These are phyloP conservation scores for Chlorella sp. DNA, from an alignment of 139 green algal species.

Conservation along the genomic window DNA sequence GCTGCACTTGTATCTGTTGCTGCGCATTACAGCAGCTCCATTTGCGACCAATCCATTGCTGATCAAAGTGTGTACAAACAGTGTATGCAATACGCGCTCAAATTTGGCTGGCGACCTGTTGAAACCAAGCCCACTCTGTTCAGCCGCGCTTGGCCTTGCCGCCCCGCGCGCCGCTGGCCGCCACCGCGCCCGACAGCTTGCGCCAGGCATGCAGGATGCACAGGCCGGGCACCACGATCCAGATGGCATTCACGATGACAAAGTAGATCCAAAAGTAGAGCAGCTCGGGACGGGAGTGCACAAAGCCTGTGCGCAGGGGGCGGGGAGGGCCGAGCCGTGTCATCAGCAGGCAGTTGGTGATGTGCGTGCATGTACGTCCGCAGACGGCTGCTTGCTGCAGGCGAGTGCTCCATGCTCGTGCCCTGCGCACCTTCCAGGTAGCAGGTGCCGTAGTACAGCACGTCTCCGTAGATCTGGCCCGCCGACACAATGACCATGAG, in stretches of 20 bases:
- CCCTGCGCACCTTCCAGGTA: conserved; percentile 66
- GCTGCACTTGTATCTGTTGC: no score
- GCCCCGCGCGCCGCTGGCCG: neutral
- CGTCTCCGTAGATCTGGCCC: conserved; percentile 91
- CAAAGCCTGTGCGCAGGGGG: conserved; percentile 42
- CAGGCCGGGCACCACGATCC: conserved; percentile 70
- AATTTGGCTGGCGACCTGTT: no score
- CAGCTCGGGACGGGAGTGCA: conserved; percentile 72
- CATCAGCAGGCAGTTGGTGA: neutral
- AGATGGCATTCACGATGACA: conserved; percentile 78
- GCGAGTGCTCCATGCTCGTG: neutral
- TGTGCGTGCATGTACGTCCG: no score
- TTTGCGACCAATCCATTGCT: no score
- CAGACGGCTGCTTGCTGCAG: no score
- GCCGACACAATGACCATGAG: conserved; percentile 79
- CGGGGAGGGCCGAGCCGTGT: neutral
- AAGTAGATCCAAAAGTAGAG: conserved; percentile 97
- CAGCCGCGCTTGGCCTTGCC: neutral
- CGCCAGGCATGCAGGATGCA: conserved; percentile 45
- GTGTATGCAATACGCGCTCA: no score
- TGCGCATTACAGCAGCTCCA: no score
- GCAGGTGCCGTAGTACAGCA: conserved; percentile 90
- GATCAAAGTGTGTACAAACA: no score
- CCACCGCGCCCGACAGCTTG: conserved; percentile 9
- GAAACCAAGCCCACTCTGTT: neutral